phyloP scores from a whole-genome alignment of 2,329 filamentous ascomycete genomes.

The Talaromyces atroroseus region DNA sequence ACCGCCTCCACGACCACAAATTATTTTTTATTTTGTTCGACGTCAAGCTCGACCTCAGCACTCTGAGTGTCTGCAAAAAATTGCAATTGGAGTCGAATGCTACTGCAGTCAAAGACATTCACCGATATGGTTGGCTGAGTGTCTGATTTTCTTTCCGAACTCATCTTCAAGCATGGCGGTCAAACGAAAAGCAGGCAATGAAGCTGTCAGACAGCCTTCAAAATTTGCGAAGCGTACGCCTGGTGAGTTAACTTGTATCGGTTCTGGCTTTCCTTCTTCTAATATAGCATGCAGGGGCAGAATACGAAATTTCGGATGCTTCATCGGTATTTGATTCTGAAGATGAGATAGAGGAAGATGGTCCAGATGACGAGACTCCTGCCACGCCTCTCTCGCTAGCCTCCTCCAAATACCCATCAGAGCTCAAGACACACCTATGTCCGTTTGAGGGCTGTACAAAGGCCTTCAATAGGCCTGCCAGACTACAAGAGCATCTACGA shows the following conservation, averaged over 20 bases:
- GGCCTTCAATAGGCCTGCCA: constrained; percentile 79
- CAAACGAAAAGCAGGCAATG: constrained; percentile 31
- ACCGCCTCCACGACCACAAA: constrained; percentile 30
- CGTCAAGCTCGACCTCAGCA: neutral
- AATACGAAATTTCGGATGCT: constrained; percentile 6
- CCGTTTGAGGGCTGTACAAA: constrained; percentile 69
- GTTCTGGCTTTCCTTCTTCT: neutral
- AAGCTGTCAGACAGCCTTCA: constrained; percentile 25
- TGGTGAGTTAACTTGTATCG: constrained; percentile 16
- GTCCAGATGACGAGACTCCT: constrained; percentile 41
- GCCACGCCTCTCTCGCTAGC: constrained; percentile 49
- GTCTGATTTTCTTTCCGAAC: neutral
- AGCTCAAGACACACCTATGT: constrained; percentile 71
- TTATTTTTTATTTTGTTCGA: constrained; percentile 21
- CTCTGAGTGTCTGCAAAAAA: neutral
- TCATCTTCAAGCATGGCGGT: constrained; percentile 24
- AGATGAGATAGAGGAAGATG: constrained; percentile 17
- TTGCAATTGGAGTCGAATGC: neutral
- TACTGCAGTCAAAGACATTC: neutral
- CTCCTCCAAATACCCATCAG: constrained; percentile 53
- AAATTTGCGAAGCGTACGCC: constrained; percentile 25
- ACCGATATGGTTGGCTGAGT: neutral
- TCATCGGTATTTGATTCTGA: constrained; percentile 5
- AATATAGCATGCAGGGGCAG: neutral
- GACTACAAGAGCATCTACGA: constrained; percentile 71